phyloP scores from a whole-genome alignment of 129 eudicot species.

The Flaveria sonorensis region DNA sequence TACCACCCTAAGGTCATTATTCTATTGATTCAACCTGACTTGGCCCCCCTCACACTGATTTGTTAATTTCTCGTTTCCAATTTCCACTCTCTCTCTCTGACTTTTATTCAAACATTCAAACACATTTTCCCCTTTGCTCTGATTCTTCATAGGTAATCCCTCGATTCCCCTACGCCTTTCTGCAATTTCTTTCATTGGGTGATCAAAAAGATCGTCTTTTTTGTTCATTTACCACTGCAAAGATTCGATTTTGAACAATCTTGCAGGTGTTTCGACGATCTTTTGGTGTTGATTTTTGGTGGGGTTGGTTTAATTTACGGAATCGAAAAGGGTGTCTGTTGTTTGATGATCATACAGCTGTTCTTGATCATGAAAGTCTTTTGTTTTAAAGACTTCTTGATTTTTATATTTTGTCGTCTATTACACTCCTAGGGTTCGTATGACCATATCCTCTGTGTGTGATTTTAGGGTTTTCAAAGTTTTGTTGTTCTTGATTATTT shows the following conservation, averaged over 20 bases:
- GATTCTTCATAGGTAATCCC: conserved; percentile 34
- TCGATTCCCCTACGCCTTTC: background rate
- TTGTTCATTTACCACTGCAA: conserved; percentile 28
- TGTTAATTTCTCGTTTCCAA: conserved; percentile 19
- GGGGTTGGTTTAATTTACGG: conserved; percentile 24
- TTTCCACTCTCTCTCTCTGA: conserved; percentile 28
- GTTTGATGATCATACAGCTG: conserved; percentile 3
- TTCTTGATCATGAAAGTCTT: conserved; percentile 24
- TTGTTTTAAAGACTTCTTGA: conserved; percentile 17
- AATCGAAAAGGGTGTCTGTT: background rate
- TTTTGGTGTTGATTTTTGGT: background rate
- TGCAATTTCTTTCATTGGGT: background rate
- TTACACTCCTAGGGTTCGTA: conserved; percentile 30
- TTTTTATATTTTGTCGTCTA: background rate
- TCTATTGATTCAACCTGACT: conserved; percentile 36
- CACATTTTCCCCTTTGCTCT: conserved; percentile 19
- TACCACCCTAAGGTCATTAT: conserved; percentile 18
- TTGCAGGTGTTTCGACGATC: conserved; percentile 21
- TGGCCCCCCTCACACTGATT: conserved; percentile 43
- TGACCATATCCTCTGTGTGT: background rate
- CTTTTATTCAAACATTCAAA: conserved; percentile 36
- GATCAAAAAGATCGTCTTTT: conserved; percentile 22
- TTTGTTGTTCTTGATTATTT: conserved; percentile 17
- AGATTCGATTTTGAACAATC: conserved; percentile 23
- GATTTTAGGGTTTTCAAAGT: conserved; percentile 27